Conservation (phyloP, 768 basidiomycete species). For the Tylopilus sp. region DNA sequence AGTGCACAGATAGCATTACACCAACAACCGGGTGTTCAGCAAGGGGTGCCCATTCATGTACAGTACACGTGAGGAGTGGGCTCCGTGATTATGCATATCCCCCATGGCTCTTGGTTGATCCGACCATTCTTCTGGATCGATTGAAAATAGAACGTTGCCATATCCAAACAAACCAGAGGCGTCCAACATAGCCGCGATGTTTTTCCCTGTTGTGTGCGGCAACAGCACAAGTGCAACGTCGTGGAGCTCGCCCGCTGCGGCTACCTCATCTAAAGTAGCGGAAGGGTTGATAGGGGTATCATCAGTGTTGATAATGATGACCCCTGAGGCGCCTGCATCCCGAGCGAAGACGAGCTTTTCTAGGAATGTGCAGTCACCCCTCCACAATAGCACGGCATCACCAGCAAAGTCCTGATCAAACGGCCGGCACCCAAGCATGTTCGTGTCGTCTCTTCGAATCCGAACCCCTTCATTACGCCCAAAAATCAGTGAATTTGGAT, state of each 20-base stretch:
- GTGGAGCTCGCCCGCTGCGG: slow-evolving; percentile 53
- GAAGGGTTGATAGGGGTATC: slow-evolving; percentile 64
- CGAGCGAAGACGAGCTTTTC: slow-evolving; percentile 74
- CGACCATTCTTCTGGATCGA: slow-evolving; percentile 40
- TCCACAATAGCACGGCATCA: slow-evolving; percentile 57
- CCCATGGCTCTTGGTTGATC: slow-evolving; percentile 16
- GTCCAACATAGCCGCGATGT: slow-evolving; percentile 55
- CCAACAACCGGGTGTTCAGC: slow-evolving; percentile 68
- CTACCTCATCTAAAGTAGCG: slow-evolving; percentile 53
- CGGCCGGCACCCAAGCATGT: slow-evolving; percentile 57
- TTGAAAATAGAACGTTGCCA: slow-evolving; percentile 49
- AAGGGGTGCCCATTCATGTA: slow-evolving; percentile 77
- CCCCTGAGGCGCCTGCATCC: slow-evolving; percentile 69
- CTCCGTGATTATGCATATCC: slow-evolving; percentile 22
- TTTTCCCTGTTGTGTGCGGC: slow-evolving; percentile 46
- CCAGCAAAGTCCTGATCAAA: slow-evolving; percentile 48
- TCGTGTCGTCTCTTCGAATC: slow-evolving; percentile 49
- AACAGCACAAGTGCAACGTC: slow-evolving; percentile 61
- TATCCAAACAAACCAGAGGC: slow-evolving; percentile 43
- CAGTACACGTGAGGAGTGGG: slow-evolving; percentile 48
- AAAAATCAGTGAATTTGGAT: slow-evolving; percentile 39
- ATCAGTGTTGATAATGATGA: slow-evolving; percentile 70
- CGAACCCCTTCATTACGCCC: slow-evolving; percentile 50
- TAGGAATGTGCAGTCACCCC: slow-evolving; percentile 87
- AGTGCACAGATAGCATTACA: slow-evolving; percentile 34